Conservation (phyloP, 1,284 basidiomycete genomes). For the Tausonia pullulans region DNA sequence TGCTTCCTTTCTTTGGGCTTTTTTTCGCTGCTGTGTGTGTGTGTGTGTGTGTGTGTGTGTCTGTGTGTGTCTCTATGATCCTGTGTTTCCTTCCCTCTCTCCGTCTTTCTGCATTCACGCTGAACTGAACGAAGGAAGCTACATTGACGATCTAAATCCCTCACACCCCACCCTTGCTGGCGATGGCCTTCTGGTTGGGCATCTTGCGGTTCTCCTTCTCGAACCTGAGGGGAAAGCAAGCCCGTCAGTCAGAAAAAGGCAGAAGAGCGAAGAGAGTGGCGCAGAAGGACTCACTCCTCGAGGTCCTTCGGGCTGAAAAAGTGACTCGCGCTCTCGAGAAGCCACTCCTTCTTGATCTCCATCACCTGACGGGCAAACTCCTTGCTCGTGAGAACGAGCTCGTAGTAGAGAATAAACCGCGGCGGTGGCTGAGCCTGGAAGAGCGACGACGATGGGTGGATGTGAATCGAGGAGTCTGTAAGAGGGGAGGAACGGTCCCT, state of each 20-base stretch:
- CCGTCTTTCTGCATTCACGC: not conserved
- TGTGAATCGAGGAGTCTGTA: constrained; percentile 71
- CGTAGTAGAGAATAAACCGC: constrained; percentile 84
- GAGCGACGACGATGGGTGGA: constrained; percentile 89
- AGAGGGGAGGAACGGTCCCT: not conserved
- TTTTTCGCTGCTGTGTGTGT: too few relatives aligned
- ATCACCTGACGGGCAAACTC: constrained; percentile 72
- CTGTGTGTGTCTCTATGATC: not conserved
- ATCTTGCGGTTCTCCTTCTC: constrained; percentile 14
- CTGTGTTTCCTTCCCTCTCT: not conserved
- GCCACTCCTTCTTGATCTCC: constrained; percentile 92
- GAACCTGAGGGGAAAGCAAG: not conserved
- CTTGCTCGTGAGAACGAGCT: constrained; percentile 48
- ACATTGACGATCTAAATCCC: not conserved
- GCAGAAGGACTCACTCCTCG: not conserved
- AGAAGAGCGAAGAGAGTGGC: too few relatives aligned
- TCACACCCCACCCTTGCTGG: not conserved
- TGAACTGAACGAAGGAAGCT: not conserved
- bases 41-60: too few relatives aligned
- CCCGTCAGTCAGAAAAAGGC: too few relatives aligned
- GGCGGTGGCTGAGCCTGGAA: constrained; percentile 93
- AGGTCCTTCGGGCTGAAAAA: constrained; percentile 15
- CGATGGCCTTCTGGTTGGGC: constrained; percentile 16
- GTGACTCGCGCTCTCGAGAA: constrained; percentile 50
- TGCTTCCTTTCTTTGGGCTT: too few relatives aligned